Evolutionary conservation across 306 rosid species (phyloP).

Genomic region (Gleditsia sinensis): DNA sequence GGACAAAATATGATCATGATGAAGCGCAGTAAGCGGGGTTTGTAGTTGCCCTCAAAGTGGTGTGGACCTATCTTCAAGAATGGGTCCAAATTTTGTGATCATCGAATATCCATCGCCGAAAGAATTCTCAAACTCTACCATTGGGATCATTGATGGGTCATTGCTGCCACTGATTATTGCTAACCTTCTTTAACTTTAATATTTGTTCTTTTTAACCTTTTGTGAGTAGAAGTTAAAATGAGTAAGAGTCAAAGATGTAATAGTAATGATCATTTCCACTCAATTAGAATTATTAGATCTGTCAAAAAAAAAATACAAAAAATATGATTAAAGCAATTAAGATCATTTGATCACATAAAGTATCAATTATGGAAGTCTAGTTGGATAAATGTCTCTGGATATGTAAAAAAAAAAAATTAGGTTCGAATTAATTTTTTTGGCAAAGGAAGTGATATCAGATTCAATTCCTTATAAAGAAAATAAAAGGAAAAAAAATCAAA

Average conservation of each 20-base stretch:
- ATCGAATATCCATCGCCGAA: slow-evolving; percentile 28
- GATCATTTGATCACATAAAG: too few relatives aligned
- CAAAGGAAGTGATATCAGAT: too few relatives aligned
- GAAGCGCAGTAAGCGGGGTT: slow-evolving; percentile 33
- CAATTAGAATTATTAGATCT: neutral
- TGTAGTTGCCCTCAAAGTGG: slow-evolving; percentile 23
- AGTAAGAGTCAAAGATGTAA: slow-evolving; percentile 12
- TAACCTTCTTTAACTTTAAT: slow-evolving; percentile 30
- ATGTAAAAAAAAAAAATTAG: neutral
- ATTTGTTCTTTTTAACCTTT: neutral
- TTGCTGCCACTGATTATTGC: slow-evolving; percentile 22
- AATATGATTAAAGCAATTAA: neutral
- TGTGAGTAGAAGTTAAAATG: slow-evolving; percentile 17
- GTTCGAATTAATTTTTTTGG: too few relatives aligned
- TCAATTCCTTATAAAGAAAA: too few relatives aligned
- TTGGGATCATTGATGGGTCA: slow-evolving; percentile 17
- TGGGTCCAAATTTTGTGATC: slow-evolving; percentile 37
- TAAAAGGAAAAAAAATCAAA: too few relatives aligned
- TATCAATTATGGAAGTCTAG: neutral
- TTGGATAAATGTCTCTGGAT: neutral
- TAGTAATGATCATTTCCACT: neutral
- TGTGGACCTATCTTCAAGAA: slow-evolving; percentile 12
- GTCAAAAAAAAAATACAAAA: neutral
- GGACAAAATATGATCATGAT: slow-evolving; percentile 31
- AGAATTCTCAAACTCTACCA: slow-evolving; percentile 12